phyloP scores from a whole-genome alignment of 208 protist species.

The Crithidia brevicula region DNA sequence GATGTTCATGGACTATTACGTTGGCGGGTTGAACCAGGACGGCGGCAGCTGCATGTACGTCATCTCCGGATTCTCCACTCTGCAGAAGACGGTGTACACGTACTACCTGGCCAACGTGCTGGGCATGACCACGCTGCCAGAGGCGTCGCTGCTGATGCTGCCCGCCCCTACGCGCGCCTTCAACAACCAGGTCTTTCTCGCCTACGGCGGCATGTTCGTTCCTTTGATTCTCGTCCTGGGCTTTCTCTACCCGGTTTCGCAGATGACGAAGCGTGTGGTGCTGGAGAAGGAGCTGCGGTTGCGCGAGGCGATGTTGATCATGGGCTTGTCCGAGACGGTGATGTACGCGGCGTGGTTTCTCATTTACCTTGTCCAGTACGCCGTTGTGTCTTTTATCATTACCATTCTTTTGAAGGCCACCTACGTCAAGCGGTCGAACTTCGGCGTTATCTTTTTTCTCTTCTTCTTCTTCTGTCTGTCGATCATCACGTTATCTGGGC shows the following conservation, averaged over 20 bases:
- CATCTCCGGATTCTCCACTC: constrained; percentile 55
- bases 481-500: constrained; percentile 53
- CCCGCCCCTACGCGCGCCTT: constrained; percentile 50
- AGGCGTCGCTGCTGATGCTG: constrained; percentile 35
- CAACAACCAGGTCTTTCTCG: constrained; percentile 52
- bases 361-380: constrained; percentile 59
- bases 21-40: constrained; percentile 30
- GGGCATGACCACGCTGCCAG: constrained; percentile 31
- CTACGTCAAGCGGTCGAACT: constrained; percentile 51
- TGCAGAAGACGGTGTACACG: constrained; percentile 42
- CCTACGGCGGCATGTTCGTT: constrained; percentile 44
- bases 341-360: constrained; percentile 72
- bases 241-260: constrained; percentile 80
- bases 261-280: constrained; percentile 82
- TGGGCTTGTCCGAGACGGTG: constrained; percentile 70
- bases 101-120: constrained; percentile 48
- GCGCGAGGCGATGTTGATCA: constrained; percentile 87
- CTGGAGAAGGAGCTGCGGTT: constrained; percentile 87
- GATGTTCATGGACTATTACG: constrained; percentile 30
- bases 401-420: constrained; percentile 60
- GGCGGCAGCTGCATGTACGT: constrained; percentile 42
- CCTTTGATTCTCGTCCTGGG: constrained; percentile 75
- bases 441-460: constrained; percentile 58
- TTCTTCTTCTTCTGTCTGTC: constrained; percentile 70
- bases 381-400: constrained; percentile 56